Evolutionary conservation across 345 rosid genomes (phyloP), one percentile per base, ranked within the genome.

Genomic region (Citrus trifoliata): DNA sequence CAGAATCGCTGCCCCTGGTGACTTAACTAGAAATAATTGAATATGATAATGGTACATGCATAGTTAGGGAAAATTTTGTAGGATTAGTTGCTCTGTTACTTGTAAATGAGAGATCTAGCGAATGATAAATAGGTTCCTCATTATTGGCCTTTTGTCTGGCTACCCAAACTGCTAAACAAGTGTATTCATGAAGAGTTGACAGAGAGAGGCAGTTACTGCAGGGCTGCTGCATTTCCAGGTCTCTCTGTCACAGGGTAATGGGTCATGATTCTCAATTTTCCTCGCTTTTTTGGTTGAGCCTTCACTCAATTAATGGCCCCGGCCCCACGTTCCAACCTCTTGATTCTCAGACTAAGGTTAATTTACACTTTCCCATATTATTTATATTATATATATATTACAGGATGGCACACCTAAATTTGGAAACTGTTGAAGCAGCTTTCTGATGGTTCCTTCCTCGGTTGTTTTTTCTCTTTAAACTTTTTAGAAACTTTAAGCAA

Each of bases 401-500:
- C 8, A 2, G 19, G 33, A 48, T 70, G 18, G 59, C 59, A 28
- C 27, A 28, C 61, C 46, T 37, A 51, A 59, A 7, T 59, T 35
- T 59, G 55, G 12, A 46, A n/a, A 61, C 22, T 28, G 4, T 58
- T 71, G 68, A 81, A 81, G 79, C 37, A 55, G 67, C 79, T 79
- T 81, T 81, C 71, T 71, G 66, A 80, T 56, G 72, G 80, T 78
- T 74, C 60, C 60, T 55, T 62, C 7, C n/a, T 35, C 13, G 1
- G n/a, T 66, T 32, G 25, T 61, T 22, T 32, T 40, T 14, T 27
- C 48, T 66, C 25, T 74, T 66, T 6, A 30, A 6, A 46, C 75
- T 73, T 81, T 81, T 73, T 67, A 73, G 60, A 56, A 38, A 58
- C 59, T 69, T 77, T 76, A 35, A 13, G 51, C 16, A 10, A 22